A percentile compares a stretch with the other conserved stretches of the same genome.
These are phyloP conservation scores for Colletotrichum gigasporum DNA, from an alignment of 2,329 filamentous ascomycete genomes.

Conservation along the genomic window DNA sequence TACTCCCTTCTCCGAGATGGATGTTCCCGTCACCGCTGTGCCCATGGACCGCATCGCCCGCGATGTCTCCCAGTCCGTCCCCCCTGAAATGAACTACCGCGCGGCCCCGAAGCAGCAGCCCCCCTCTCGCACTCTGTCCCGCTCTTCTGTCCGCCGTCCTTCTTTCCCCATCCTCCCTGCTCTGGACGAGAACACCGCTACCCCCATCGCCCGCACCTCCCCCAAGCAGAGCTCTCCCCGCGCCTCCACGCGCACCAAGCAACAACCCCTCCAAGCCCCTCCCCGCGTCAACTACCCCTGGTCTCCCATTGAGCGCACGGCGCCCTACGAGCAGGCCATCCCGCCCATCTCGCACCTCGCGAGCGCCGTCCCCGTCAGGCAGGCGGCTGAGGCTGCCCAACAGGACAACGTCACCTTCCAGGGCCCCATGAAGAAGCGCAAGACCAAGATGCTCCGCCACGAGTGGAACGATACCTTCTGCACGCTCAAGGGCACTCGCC, in stretches of 20 bases:
- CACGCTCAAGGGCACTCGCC: constrained; percentile 78
- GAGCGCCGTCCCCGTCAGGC: constrained; percentile 34
- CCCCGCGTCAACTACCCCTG: constrained; percentile 66
- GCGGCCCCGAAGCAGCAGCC: constrained; percentile 45
- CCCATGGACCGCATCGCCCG: constrained; percentile 77
- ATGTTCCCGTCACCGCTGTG: constrained; percentile 82
- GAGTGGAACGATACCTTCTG: constrained; percentile 96
- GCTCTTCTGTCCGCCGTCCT: constrained; percentile 69
- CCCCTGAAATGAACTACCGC: constrained; percentile 89
- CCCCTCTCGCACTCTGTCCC: constrained; percentile 59
- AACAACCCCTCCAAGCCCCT: constrained; percentile 58
- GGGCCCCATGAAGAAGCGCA: constrained; percentile 94
- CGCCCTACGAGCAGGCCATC: constrained; percentile 55
- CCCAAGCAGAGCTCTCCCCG: constrained; percentile 45
- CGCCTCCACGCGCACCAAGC: constrained; percentile 35
- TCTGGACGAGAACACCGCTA: constrained; percentile 71
- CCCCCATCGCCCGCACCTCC: constrained; percentile 46
- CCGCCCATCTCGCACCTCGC: constrained; percentile 41
- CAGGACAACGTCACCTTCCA: constrained; percentile 72
- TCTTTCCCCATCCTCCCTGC: constrained; percentile 75
- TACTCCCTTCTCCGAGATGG: constrained; percentile 92
- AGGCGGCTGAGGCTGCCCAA: constrained; percentile 40
- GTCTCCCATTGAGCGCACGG: constrained; percentile 57
- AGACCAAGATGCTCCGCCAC: constrained; percentile 86
- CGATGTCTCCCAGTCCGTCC: constrained; percentile 88